Evolutionary conservation across 345 rosid genomes (phyloP), one percentile per base, ranked within the genome.

Genomic region (Cardiospermum halicacabum): DNA sequence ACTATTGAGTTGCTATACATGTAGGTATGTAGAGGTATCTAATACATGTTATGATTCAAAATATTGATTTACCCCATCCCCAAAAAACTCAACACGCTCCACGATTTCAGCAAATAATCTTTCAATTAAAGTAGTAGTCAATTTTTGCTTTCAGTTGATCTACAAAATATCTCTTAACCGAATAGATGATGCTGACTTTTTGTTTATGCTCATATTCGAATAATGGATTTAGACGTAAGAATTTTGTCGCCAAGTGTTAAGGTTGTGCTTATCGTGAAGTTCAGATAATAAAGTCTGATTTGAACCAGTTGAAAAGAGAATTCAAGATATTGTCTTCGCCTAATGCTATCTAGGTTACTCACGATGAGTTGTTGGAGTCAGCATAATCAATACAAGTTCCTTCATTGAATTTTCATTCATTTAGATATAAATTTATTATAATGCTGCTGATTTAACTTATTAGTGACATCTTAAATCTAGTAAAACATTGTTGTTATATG

Each of bases 1-100:
- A 95, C 99, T 79, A 82, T 95, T 72, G 99, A 90, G 86, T 89
- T 95, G 84, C 88, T 95, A 60, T 95, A 95, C 76, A 88, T 91
- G 99, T 96, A 94, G 96, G 99, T 94, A 53, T 43, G 49, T 34
- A 60, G 42, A 27, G 8, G 13, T 34, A 15, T 15, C 53, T 11
- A 21, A 3, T 31, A 22, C 11, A 40, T 67, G n/a, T 22, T 28
- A 36, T 25, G 18, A 51, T 22, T 31, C 24, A 12, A n/a, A n/a
- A n/a, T n/a, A n/a, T n/a, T n/a, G n/a, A n/a, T n/a, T n/a, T n/a
- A n/a, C n/a, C 39, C 48, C 50, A 7, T 5, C 11, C 51, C n/a
- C 19, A 47, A 1, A 21, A 3, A 45, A 6, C 19, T 5, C 49
- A 27, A 45, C 22, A 27, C 36, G 56, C 48, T 19, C 36, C 55